A percentile compares a stretch with the other conserved stretches of the same genome.
Evolutionary conservation across 164 flowering plant species (phyloP).

Genomic region (Santalum album): DNA sequence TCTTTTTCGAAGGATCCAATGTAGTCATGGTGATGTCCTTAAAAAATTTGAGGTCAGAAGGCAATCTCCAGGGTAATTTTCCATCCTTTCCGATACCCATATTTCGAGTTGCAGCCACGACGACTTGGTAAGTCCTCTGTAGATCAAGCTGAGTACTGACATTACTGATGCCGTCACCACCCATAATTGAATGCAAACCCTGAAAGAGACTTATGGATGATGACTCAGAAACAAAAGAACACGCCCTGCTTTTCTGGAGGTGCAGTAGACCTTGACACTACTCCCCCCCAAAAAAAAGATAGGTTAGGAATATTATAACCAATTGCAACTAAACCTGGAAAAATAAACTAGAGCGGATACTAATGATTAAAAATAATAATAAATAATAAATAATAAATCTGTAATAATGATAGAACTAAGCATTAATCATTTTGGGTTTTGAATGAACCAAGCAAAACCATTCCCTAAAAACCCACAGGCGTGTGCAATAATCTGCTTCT

Average conservation of each 20-base stretch:
- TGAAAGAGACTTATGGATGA: constrained; percentile 4
- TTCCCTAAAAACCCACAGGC: too few relatives aligned
- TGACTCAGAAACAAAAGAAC: constrained; percentile 5
- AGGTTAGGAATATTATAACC: background rate
- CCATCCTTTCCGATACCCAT: constrained; percentile 96
- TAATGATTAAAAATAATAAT: too few relatives aligned
- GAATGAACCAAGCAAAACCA: too few relatives aligned
- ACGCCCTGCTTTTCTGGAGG: constrained; percentile 14
- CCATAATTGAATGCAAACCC: constrained; percentile 27
- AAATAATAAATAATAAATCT: too few relatives aligned
- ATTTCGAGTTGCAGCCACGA: constrained; percentile 75
- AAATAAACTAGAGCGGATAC: background rate
- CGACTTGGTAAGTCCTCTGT: constrained; percentile 71
- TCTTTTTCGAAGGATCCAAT: constrained; percentile 63
- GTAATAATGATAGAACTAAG: too few relatives aligned
- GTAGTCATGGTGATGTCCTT: constrained; percentile 64
- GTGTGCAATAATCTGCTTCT: too few relatives aligned
- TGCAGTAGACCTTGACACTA: constrained; percentile 23
- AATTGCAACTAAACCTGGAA: background rate
- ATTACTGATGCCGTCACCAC: constrained; percentile 31
- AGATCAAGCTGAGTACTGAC: constrained; percentile 23
- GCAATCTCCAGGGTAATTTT: constrained; percentile 81
- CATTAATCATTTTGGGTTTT: too few relatives aligned
- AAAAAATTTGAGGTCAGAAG: constrained; percentile 73
- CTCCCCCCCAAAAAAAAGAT: too few relatives aligned